These are phyloP conservation scores for Cyanidium caldarium DNA, from an alignment of 23 red algal genomes.

Conservation along the genomic window DNA sequence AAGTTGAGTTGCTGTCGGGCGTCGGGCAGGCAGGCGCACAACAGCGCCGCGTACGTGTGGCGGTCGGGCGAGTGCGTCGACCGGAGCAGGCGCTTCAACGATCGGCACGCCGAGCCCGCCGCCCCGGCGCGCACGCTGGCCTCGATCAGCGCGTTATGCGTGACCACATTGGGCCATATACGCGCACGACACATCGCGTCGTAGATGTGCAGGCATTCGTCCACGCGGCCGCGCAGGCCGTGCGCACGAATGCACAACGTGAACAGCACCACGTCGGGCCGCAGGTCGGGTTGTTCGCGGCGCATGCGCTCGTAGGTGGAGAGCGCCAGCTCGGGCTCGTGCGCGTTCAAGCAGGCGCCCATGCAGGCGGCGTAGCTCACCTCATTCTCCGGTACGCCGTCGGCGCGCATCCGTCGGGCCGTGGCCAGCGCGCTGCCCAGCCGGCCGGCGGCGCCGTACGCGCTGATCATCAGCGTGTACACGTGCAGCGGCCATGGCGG, in stretches of 20 bases:
- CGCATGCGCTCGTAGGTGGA: neutral
- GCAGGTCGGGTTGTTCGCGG: neutral
- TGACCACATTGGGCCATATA: no score
- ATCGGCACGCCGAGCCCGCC: neutral
- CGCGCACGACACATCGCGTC: neutral
- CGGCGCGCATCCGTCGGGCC: neutral
- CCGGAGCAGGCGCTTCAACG: neutral
- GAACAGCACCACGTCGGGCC: neutral
- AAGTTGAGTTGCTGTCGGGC: neutral
- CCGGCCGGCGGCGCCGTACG: neutral
- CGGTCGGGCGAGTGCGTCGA: neutral
- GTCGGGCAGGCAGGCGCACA: neutral
- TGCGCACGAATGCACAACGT: neutral
- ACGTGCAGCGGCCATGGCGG: neutral
- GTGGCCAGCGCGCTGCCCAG: neutral
- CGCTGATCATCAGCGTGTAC: conserved; percentile 6
- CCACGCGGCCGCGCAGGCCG: neutral
- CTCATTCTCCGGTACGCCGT: neutral
- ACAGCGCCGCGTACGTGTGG: neutral
- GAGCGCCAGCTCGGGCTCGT: neutral
- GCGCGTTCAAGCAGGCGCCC: neutral
- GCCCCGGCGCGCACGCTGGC: neutral
- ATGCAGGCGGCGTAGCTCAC: neutral
- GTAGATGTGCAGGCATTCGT: neutral
- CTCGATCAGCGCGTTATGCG: neutral